Base-by-base conservation (phyloP, 2,329 filamentous ascomycete genomes). In the Raffaelea ambrosiae region DNA sequence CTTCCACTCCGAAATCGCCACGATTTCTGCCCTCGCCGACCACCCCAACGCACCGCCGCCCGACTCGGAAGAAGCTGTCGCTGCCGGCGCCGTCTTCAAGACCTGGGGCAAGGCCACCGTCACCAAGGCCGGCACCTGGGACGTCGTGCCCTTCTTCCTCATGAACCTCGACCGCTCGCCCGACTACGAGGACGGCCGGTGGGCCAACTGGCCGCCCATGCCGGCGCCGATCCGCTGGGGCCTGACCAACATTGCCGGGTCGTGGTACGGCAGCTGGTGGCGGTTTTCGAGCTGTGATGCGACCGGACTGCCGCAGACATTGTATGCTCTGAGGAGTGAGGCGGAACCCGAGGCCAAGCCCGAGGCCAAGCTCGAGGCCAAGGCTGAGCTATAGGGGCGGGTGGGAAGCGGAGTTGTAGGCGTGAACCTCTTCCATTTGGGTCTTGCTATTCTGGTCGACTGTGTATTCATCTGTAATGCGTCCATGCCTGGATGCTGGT, bases 141-240 rank as follows among this genome's bases (percentile, higher is more conserved):
- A 83, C 50, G 79, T 79, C 0, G 72, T 84, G 16, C 79, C 79
- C 1, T 83, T 84, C 56, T 82, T 84, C 65, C 58, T 84, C 48
- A 61, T 82, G 53, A 84, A 84, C 57, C 63, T 82, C 20, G 81
- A 84, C 59, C 62, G 67, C 39, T 79, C 72, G 3, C 70, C 66
- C 51, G 48, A 47, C 20, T 60, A 60, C 14, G 81, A 84, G 61
- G 73, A 73, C 5, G 78, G 77, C 21, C 59, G 70, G 57, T 83
- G 80, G 78, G 68, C 67, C 13, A 71, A 72, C 55, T 84, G 80
- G 79, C 81, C 81, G 40, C 78, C 80, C 0, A 83, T 84, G 67
- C 79, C 80, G 1, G 69, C 66, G 5, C 72, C 76, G 3, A 69
- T 83, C 50, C 70, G 72, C 48, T 84, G 78, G 78, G 73, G 72